These are phyloP conservation scores for Xanthoparmelia taractica DNA, from an alignment of 495 filamentous ascomycete species.

Conservation along the genomic window DNA sequence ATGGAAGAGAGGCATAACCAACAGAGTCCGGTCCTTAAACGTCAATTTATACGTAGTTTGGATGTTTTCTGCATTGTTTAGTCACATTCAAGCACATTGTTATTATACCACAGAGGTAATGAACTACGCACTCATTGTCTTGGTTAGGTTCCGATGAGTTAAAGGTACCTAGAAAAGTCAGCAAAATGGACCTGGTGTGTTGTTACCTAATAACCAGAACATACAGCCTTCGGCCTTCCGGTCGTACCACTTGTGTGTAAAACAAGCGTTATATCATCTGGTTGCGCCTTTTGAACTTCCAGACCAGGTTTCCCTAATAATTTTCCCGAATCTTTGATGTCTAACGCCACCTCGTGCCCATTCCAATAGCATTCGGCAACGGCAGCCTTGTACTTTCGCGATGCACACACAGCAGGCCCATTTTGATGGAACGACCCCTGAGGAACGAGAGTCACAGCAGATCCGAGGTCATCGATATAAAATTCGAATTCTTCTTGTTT, in stretches of 20 bases:
- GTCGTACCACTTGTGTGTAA: conserved; percentile 75
- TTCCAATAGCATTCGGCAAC: conserved; percentile 79
- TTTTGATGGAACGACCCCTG: conserved; percentile 53
- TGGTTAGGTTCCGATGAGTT: conserved; percentile 68
- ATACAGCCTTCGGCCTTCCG: conserved; percentile 70
- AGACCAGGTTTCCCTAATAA: conserved; percentile 45
- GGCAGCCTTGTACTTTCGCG: conserved; percentile 64
- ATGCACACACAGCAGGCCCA: conserved; percentile 63
- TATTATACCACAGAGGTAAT: background rate
- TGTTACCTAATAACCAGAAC: background rate
- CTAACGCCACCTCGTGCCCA: conserved; percentile 56
- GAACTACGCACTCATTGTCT: conserved; percentile 56
- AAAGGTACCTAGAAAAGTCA: conserved; percentile 49
- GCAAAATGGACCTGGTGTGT: background rate
- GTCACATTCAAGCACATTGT: background rate
- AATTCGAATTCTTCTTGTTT: conserved; percentile 85
- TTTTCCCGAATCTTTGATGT: conserved; percentile 63
- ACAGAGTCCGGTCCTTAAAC: conserved; percentile 60
- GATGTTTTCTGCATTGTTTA: conserved; percentile 52
- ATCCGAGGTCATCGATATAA: conserved; percentile 77
- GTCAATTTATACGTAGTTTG: conserved; percentile 63
- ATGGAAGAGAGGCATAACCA: conserved; percentile 91
- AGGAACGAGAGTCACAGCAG: conserved; percentile 64
- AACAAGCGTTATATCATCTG: conserved; percentile 56
- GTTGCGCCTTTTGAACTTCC: conserved; percentile 47